Evolutionary conservation across 768 basidiomycete genomes (phyloP), one percentile per base, ranked within the genome.

Genomic region (Russula earlei): DNA sequence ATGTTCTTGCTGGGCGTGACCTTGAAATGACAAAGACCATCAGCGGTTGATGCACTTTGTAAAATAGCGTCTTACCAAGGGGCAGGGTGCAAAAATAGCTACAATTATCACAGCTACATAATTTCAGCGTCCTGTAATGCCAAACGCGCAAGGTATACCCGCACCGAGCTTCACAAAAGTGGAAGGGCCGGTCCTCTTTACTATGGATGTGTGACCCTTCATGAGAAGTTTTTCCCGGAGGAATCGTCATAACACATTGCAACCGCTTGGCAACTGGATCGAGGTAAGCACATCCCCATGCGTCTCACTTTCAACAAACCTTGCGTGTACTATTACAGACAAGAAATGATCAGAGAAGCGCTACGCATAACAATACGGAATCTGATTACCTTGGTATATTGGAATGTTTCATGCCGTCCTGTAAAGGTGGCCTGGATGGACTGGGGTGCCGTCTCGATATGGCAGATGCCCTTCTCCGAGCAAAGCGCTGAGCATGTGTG

Each of bases 391-490:
- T 83, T 84, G 0, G 83, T 84, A 49, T 81, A 84, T 61, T 80
- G 75, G 60, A 83, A 84, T 0, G 76, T 79, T 59, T 82, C 79
- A 49, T 82, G 77, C 52, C 67, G 69, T 0, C 82, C 83, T 0
- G 75, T 78, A 59, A 84, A 84, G 0, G 80, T 82, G 6, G 81
- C 79, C 62, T 82, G 76, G 25, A 84, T 75, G 0, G 81, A 77
- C 50, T 79, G 77, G 0, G 83, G 83, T 0, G 74, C 70, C 0
- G 75, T 80, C 44, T 82, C 76, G 12, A 84, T 82, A 48, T 81
- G 72, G 57, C 82, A 84, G 15, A 76, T 77, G 4, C 83, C 82
- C 0, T 62, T 62, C 0, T 72, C 68, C n/a, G 68, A 58, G 58
- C 82, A 84, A 4, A 68, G 40, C 0, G 70, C 65, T 8, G 61